Evolutionary conservation across 2,329 filamentous ascomycete genomes (phyloP).

Genomic region (Fusarium sp.): DNA sequence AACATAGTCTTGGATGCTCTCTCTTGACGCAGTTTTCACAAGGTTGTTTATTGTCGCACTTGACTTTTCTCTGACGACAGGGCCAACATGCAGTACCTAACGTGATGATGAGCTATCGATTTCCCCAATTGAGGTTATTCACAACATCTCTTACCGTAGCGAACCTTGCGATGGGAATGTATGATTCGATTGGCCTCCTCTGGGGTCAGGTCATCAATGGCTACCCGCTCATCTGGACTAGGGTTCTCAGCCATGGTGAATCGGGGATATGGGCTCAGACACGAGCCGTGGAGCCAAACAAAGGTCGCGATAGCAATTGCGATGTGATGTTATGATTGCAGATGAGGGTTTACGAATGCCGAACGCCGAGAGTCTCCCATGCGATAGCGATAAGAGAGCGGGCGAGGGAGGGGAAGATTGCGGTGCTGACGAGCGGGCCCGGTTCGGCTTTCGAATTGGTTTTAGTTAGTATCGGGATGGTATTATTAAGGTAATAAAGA

Average conservation of each 20-base stretch:
- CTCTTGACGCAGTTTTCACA: conserved; percentile 75
- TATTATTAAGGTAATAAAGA: conserved; percentile 6
- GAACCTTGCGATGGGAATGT: conserved; percentile 74
- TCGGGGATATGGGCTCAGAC: conserved; percentile 34
- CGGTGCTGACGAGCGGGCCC: conserved; percentile 35
- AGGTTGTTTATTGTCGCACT: conserved; percentile 75
- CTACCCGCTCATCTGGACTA: conserved; percentile 55
- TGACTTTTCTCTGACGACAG: conserved; percentile 74
- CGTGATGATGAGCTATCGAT: conserved; percentile 22
- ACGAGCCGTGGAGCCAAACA: conserved; percentile 40
- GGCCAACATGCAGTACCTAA: conserved; percentile 73
- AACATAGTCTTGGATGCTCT: conserved; percentile 71
- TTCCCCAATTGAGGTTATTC: conserved; percentile 29
- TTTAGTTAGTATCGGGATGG: background rate
- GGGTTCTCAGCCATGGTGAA: conserved; percentile 57
- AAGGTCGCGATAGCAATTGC: conserved; percentile 32
- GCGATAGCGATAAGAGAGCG: conserved; percentile 20
- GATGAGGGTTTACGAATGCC: conserved; percentile 47
- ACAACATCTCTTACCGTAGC: conserved; percentile 64
- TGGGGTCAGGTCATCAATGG: conserved; percentile 67
- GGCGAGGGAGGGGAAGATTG: conserved; percentile 39
- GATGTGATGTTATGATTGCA: conserved; percentile 41
- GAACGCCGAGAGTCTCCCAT: conserved; percentile 49
- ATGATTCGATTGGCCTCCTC: conserved; percentile 76
- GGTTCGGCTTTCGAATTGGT: conserved; percentile 38